Conservation (phyloP, 306 rosid species). For the Lagenaria siceraria region DNA sequence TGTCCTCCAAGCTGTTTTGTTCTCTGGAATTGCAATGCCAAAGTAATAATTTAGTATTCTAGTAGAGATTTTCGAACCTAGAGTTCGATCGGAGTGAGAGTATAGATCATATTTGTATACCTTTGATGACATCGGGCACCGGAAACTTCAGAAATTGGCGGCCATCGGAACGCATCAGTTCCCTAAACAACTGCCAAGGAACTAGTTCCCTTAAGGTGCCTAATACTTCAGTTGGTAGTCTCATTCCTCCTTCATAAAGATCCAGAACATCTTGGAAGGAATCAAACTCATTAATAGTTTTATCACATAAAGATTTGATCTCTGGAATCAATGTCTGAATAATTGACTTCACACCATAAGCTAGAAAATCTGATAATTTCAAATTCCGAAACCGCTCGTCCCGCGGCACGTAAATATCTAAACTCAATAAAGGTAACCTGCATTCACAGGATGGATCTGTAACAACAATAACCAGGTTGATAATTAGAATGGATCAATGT, state of each 20-base stretch:
- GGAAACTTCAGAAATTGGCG: slow-evolving; percentile 68
- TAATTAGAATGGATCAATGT: background rate
- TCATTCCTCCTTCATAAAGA: slow-evolving; percentile 53
- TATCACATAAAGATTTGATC: slow-evolving; percentile 51
- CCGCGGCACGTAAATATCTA: slow-evolving; percentile 67
- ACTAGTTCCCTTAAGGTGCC: slow-evolving; percentile 35
- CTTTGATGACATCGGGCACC: slow-evolving; percentile 71
- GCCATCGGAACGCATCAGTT: slow-evolving; percentile 73
- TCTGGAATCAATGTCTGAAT: slow-evolving; percentile 61
- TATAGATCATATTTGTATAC: slow-evolving; percentile 15
- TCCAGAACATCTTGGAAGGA: slow-evolving; percentile 45
- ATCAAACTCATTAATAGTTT: slow-evolving; percentile 76
- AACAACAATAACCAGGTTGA: background rate
- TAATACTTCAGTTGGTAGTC: slow-evolving; percentile 34
- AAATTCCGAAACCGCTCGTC: slow-evolving; percentile 66
- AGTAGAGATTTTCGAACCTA: background rate
- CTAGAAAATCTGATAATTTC: slow-evolving; percentile 74
- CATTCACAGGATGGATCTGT: slow-evolving; percentile 64
- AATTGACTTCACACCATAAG: slow-evolving; percentile 60
- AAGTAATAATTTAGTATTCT: background rate
- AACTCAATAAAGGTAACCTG: slow-evolving; percentile 57
- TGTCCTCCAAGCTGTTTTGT: slow-evolving; percentile 80
- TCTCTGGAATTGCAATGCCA: slow-evolving; percentile 23
- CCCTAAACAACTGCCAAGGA: slow-evolving; percentile 71
- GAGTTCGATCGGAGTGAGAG: background rate